A percentile compares a stretch with the other conserved stretches of the same genome.
phyloP scores from a whole-genome alignment of 1,284 basidiomycete genomes.

The Pascua guehoae region DNA sequence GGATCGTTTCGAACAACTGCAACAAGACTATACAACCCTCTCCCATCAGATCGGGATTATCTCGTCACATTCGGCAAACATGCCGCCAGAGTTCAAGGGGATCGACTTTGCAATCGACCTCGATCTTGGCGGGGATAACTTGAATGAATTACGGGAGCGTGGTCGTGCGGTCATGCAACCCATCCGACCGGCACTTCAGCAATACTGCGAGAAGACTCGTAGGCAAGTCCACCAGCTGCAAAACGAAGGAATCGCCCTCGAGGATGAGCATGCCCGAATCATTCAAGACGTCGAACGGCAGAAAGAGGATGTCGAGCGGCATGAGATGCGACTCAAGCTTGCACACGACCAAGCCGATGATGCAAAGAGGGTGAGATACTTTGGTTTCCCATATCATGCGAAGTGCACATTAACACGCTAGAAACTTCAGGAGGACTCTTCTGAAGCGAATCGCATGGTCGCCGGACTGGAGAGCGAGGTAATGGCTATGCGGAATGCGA shows the following conservation, averaged over 20 bases:
- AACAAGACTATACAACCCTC: constrained; percentile 68
- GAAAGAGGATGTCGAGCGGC: constrained; percentile 64
- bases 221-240: constrained; percentile 64
- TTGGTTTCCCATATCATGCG: constrained; percentile 12
- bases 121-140: constrained; percentile 66
- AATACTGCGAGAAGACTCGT: constrained; percentile 65
- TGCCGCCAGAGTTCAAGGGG: neutral
- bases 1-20: constrained; percentile 69
- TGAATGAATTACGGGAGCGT: constrained; percentile 58
- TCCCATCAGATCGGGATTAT: constrained; percentile 67
- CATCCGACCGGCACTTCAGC: constrained; percentile 67
- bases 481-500: constrained; percentile 17
- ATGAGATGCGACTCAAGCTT: constrained; percentile 54
- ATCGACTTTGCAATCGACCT: constrained; percentile 69
- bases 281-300: constrained; percentile 38
- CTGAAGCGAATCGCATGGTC: constrained; percentile 32
- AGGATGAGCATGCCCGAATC: constrained; percentile 71
- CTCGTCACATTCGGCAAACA: constrained; percentile 38
- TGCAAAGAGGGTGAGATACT: constrained; percentile 60
- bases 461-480: constrained; percentile 38
- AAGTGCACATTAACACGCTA: constrained; percentile 12
- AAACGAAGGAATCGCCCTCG: constrained; percentile 68
- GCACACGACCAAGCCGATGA: constrained; percentile 67
- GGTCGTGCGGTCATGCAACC: constrained; percentile 64
- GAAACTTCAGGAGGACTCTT: constrained; percentile 33